Evolutionary conservation across 257 asterid species (phyloP).

Genomic region (Solanum megistacrolobum): DNA sequence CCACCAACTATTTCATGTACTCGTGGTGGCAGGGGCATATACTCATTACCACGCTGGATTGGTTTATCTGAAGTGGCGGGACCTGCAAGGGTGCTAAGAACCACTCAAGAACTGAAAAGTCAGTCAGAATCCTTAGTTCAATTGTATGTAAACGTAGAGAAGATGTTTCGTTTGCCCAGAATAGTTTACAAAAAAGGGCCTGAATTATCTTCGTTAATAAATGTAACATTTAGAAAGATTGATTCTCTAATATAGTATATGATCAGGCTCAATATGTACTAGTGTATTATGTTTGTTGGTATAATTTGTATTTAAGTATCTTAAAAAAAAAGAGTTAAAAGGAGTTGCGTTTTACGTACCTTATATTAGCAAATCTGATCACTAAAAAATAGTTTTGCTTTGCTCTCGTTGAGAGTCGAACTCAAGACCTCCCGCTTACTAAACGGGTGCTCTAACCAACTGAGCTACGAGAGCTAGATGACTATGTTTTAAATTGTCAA

Average conservation of each 20-base stretch:
- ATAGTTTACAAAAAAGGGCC: too few species aligned
- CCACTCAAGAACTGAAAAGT: not conserved
- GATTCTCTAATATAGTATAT: not conserved
- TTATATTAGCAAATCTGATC: too few species aligned
- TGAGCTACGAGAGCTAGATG: constrained; percentile 70
- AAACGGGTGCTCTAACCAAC: constrained; percentile 98
- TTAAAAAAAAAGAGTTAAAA: too few species aligned
- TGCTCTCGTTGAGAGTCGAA: constrained; percentile 80
- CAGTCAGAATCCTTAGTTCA: not conserved
- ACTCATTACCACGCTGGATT: constrained; percentile 93
- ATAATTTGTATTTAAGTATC: not conserved
- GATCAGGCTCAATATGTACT: not conserved
- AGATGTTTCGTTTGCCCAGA: not conserved
- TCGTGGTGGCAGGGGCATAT: constrained; percentile 91
- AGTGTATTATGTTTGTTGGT: not conserved
- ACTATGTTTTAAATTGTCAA: accelerated
- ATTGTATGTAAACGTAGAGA: not conserved
- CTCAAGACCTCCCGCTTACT: constrained; percentile 99
- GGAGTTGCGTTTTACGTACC: too few species aligned
- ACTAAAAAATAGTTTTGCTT: not conserved
- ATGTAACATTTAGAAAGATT: not conserved
- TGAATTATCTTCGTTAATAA: not conserved
- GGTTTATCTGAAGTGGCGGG: constrained; percentile 86
- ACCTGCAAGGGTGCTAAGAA: constrained; percentile 67
- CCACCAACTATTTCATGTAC: constrained; percentile 85